These are phyloP conservation scores for Fusarium napiforme DNA, from an alignment of 2,329 filamentous ascomycete species.

Conservation along the genomic window DNA sequence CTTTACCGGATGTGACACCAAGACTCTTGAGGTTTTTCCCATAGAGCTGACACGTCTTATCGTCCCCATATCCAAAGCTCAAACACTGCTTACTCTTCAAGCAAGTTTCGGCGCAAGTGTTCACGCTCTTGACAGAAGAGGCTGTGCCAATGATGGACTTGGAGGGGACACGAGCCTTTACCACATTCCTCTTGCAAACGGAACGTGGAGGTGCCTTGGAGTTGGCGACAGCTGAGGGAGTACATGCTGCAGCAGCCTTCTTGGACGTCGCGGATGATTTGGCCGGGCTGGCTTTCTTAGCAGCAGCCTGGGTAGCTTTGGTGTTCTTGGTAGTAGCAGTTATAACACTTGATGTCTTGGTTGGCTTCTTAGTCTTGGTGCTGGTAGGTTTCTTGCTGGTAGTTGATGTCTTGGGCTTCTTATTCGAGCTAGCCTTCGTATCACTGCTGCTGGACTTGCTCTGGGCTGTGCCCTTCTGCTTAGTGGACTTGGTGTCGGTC, in stretches of 20 bases:
- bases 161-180: neutral
- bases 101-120: neutral
- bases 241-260: neutral
- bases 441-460: neutral
- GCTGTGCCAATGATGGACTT: neutral
- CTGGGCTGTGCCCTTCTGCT: neutral
- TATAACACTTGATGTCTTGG: neutral
- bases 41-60: neutral
- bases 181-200: neutral
- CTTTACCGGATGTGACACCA: neutral
- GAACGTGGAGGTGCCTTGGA: neutral
- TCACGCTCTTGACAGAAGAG: neutral
- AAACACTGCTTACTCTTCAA: slow-evolving; percentile 1
- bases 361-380: neutral
- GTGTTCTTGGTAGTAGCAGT: neutral
- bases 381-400: neutral
- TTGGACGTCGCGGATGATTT: neutral
- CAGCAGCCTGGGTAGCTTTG: neutral
- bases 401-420: neutral
- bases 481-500: neutral
- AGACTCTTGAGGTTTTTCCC: neutral
- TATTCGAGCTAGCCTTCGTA: neutral
- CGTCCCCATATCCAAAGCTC: neutral
- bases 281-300: rapidly evolving
- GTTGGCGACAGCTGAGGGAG: neutral